These are phyloP conservation scores for Nannochloropsis granulata DNA, from an alignment of 108 stramenopile species.

Conservation along the genomic window DNA sequence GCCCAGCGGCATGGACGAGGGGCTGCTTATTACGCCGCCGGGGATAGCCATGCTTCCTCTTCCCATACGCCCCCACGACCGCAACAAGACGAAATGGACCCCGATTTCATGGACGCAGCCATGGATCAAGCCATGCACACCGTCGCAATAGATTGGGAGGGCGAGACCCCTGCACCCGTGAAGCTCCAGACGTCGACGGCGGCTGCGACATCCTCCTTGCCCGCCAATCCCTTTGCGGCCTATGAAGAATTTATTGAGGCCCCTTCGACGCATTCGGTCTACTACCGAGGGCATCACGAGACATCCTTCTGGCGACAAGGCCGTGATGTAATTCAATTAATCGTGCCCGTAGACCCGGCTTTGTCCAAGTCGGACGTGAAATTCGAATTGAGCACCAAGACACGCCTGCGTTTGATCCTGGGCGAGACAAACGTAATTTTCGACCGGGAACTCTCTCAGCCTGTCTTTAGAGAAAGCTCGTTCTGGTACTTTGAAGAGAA, in stretches of 20 bases:
- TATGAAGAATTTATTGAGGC: not conserved
- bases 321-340: not conserved
- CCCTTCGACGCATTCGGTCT: not conserved
- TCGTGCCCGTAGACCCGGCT: not conserved
- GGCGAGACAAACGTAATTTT: not conserved
- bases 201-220: not conserved
- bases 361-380: not conserved
- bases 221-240: not conserved
- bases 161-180: not conserved
- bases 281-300: not conserved
- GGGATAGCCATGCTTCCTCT: not conserved
- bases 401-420: not conserved
- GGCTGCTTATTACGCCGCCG: not conserved
- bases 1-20: not conserved
- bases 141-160: not conserved
- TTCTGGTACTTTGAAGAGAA: not conserved
- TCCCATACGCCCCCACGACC: not conserved
- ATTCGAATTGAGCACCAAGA: not conserved
- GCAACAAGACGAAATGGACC: not conserved
- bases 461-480: not conserved
- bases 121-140: not conserved
- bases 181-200: not conserved
- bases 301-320: not conserved
- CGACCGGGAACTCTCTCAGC: not conserved
- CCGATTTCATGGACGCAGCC: not conserved